Percentiles rank a stretch among this genome's conserved stretches.
phyloP scores from a whole-genome alignment of 768 basidiomycete genomes.

The Phaeotremella skinneri region DNA sequence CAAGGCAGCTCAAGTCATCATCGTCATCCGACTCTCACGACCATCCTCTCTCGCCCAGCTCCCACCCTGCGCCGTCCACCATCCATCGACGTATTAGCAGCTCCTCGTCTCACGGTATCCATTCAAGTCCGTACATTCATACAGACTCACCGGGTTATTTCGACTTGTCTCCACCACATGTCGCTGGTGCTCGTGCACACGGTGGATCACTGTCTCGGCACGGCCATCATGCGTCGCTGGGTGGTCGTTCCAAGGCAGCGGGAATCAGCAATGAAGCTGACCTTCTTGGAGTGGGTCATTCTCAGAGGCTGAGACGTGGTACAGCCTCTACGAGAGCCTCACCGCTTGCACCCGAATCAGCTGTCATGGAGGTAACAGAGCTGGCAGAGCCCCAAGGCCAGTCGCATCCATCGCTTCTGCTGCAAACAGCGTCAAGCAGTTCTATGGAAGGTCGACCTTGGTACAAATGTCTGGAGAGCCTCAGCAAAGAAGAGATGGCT shows the following conservation, averaged over 20 bases:
- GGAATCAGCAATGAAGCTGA: conserved; percentile 16
- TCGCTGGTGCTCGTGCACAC: background rate
- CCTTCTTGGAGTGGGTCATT: conserved; percentile 19
- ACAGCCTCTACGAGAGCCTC: conserved; percentile 9
- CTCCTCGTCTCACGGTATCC: background rate
- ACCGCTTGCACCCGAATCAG: background rate
- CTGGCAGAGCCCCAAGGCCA: background rate
- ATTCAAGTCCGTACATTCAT: background rate
- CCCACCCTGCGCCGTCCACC: background rate
- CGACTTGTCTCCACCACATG: background rate
- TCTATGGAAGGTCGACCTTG: background rate
- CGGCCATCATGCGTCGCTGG: background rate
- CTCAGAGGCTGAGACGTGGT: background rate
- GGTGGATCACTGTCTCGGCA: background rate
- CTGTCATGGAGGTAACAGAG: conserved; percentile 7
- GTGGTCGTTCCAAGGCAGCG: background rate
- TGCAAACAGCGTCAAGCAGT: background rate
- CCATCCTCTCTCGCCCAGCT: background rate
- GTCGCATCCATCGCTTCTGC: background rate
- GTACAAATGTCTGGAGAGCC: conserved; percentile 16
- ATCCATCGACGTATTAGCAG: background rate
- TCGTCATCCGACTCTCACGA: background rate
- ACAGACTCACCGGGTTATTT: background rate
- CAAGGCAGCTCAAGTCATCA: background rate
- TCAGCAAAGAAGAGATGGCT: conserved; percentile 30